Base-by-base conservation (phyloP, 2,329 filamentous ascomycete species). In the Ceratocystis variospora region DNA sequence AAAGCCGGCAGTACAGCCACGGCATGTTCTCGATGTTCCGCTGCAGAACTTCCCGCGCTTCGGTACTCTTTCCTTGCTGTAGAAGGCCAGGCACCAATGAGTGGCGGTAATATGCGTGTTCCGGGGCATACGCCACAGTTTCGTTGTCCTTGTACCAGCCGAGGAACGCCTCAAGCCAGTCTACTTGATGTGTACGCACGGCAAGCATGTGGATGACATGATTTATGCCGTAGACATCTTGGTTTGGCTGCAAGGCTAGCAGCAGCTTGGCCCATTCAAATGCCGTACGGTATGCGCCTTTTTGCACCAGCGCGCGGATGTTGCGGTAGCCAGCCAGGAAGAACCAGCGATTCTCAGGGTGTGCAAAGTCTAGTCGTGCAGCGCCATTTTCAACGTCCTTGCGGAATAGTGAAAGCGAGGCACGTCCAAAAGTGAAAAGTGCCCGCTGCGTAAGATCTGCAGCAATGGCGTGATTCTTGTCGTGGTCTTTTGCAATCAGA, bases 221-320 rank as follows among this genome's bases (percentile, higher is more conserved):
- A 68, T 86, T 81, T 72, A 96, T 83, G 61, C 85, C 89, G 72
- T 96, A 96, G 0, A 91, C 91, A 73, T 99, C 94, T 3, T 80
- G 77, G 5, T 67, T 62, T 61, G 85, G 85, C 70, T 91, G 84
- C 67, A 97, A 76, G 67, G 86, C 83, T 37, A 95, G 80, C 8
- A 96, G 79, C 5, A 97, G 77, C 76, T 94, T 96, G 5, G 89
- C 83, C 92, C 94, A 99, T 75, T 97, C 94, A 61, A 96, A 85
- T 0, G 91, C 90, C 0, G 94, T 97, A 61, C 91, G 83, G 80
- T 90, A 96, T 0, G 93, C 96, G n/a, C 92, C 91, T 71, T 95
- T 93, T 76, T 90, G 86, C 17, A 90, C 82, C 25, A 99, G 79
- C 70, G 90, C 94, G 71, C 83, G 84, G 71, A 97, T 87, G 72